Conservation (phyloP, 1,139 yeast species). For the Pichia sp. region DNA sequence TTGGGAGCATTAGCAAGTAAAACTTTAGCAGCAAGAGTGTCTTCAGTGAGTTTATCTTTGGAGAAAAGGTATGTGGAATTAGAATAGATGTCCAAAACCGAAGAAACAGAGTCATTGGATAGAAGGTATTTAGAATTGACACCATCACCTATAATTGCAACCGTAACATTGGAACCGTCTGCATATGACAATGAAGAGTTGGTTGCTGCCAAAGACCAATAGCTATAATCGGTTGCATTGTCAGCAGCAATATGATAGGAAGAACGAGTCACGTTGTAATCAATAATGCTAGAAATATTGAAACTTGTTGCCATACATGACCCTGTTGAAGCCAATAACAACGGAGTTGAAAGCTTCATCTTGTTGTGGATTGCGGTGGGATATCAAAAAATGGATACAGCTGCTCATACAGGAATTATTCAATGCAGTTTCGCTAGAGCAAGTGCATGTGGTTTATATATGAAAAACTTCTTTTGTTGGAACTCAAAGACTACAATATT, state of each 20-base stretch:
- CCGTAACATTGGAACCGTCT: conserved; percentile 2
- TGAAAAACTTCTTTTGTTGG: too few species aligned
- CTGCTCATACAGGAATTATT: too few species aligned
- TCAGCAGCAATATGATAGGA: neutral
- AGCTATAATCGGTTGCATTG: neutral
- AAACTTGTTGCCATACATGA: neutral
- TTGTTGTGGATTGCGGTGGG: neutral
- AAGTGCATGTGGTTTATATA: too few species aligned
- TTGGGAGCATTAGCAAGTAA: conserved; percentile 6
- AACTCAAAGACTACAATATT: too few species aligned
- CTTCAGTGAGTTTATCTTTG: conserved; percentile 5
- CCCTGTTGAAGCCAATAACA: neutral
- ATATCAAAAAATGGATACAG: neutral
- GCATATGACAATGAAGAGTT: neutral
- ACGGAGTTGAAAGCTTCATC: neutral
- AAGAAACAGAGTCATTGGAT: neutral
- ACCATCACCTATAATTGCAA: conserved; percentile 11
- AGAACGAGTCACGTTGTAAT: conserved; percentile 5
- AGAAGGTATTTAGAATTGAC: conserved; percentile 2
- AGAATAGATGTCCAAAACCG: conserved; percentile 2
- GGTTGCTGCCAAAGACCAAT: conserved; percentile 2
- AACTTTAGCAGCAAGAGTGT: conserved; percentile 11
- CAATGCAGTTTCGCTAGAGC: too few species aligned
- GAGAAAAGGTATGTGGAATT: neutral
- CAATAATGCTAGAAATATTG: conserved; percentile 1